Percentiles rank a stretch among this genome's conserved stretches.
phyloP scores from a whole-genome alignment of 352 stramenopile species.

The Phytophthora aleatoria region DNA sequence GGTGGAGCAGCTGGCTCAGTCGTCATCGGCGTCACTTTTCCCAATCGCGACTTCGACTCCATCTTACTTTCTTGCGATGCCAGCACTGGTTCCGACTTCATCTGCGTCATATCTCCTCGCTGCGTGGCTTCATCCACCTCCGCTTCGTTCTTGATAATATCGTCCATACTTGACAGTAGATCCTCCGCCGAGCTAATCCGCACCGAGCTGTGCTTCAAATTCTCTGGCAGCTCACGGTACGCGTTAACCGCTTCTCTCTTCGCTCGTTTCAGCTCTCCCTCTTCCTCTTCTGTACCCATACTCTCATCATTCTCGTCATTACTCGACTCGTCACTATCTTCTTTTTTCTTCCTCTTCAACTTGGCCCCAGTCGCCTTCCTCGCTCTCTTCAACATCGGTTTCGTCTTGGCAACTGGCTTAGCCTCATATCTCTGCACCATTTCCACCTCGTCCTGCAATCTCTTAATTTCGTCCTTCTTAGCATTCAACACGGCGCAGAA shows the following conservation, averaged over 20 bases:
- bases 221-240: constrained; percentile 41
- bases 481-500: constrained; percentile 62
- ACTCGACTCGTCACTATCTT: constrained; percentile 20
- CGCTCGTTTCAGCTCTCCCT: constrained; percentile 11
- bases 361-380: constrained; percentile 34
- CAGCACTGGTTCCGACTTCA: not conserved
- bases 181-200: constrained; percentile 46
- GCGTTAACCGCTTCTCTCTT: constrained; percentile 35
- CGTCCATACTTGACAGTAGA: constrained; percentile 48
- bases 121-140: constrained; percentile 17
- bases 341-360: constrained; percentile 27
- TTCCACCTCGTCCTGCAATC: constrained; percentile 41
- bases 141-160: constrained; percentile 41
- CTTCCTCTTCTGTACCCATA: constrained; percentile 12
- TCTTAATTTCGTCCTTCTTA: constrained; percentile 68
- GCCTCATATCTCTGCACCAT: constrained; percentile 1
- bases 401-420: constrained; percentile 14
- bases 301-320: constrained; percentile 27
- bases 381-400: constrained; percentile 8
- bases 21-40: constrained; percentile 1
- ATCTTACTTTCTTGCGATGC: not conserved
- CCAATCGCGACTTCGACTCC: not conserved
- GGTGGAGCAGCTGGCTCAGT: not conserved
- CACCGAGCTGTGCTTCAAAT: constrained; percentile 33
- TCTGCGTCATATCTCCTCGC: not conserved